These are phyloP conservation scores for maize (Zea mays) DNA, from an alignment of 176 grass and related monocot genomes.

Conservation along the genomic window DNA sequence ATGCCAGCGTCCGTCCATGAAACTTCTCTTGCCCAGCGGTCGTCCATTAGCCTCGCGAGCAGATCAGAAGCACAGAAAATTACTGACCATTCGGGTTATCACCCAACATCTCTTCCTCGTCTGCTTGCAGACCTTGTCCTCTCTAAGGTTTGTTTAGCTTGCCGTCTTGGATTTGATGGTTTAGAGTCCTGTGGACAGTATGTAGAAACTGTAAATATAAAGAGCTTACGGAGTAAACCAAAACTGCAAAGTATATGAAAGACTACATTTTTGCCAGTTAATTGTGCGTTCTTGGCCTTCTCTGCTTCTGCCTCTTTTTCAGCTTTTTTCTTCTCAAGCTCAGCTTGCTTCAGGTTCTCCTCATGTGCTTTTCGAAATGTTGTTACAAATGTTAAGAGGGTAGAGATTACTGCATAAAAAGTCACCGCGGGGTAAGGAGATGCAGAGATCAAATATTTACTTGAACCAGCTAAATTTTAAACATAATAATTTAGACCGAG, in stretches of 20 bases:
- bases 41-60: slow-evolving; percentile 21
- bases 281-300: slow-evolving; percentile 54
- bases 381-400: slow-evolving; percentile 77
- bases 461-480: slow-evolving; percentile 1
- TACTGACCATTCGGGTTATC: slow-evolving; percentile 38
- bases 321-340: slow-evolving; percentile 93
- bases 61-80: slow-evolving; percentile 33
- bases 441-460: slow-evolving; percentile 1
- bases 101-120: slow-evolving; percentile 66
- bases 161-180: slow-evolving; percentile 61
- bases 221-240: background rate
- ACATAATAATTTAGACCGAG: background rate
- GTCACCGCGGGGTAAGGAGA: slow-evolving; percentile 20
- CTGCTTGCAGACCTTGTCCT: slow-evolving; percentile 58
- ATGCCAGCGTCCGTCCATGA: slow-evolving; percentile 6
- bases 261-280: slow-evolving; percentile 58
- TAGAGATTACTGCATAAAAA: slow-evolving; percentile 74
- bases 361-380: slow-evolving; percentile 88
- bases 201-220: slow-evolving; percentile 22
- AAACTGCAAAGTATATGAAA: slow-evolving; percentile 7
- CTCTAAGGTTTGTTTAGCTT: slow-evolving; percentile 59
- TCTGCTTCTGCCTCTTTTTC: slow-evolving; percentile 78
- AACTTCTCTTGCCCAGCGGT: slow-evolving; percentile 21
- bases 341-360: slow-evolving; percentile 91
- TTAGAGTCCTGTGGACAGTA: slow-evolving; percentile 49